Evolutionary conservation across 2,329 filamentous ascomycete species (phyloP).

Genomic region (Diaporthe helianthi): DNA sequence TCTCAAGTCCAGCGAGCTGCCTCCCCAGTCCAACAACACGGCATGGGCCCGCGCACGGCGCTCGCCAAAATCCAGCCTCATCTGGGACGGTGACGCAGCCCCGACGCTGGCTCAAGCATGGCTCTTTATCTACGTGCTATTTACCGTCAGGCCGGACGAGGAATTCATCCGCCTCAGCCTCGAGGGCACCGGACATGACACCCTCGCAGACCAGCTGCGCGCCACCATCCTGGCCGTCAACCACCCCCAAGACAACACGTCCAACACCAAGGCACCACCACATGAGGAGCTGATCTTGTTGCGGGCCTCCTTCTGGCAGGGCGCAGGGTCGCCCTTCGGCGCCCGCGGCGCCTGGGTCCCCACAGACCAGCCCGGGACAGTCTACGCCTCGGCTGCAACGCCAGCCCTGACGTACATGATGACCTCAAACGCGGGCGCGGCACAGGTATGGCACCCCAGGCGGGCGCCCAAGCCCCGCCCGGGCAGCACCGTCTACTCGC

Average conservation of each 20-base stretch:
- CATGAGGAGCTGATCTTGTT: conserved; percentile 50
- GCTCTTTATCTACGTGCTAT: conserved; percentile 60
- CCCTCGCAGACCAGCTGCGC: conserved; percentile 39
- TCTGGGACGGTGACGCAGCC: conserved; percentile 50
- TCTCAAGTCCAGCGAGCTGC: conserved; percentile 43
- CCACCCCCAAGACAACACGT: conserved; percentile 48
- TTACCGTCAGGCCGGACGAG: conserved; percentile 55
- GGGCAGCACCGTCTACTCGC: conserved; percentile 76
- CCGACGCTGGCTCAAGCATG: conserved; percentile 59
- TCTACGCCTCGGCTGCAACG: conserved; percentile 52
- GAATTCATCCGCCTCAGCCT: conserved; percentile 58
- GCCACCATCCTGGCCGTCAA: conserved; percentile 57
- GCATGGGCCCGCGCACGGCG: conserved; percentile 63
- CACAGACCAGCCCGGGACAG: conserved; percentile 47
- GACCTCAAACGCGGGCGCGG: conserved; percentile 44
- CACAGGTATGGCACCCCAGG: conserved; percentile 68
- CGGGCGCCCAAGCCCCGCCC: conserved; percentile 75
- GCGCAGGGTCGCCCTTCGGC: conserved; percentile 71
- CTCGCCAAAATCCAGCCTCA: conserved; percentile 54
- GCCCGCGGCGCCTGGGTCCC: conserved; percentile 68
- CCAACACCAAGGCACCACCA: conserved; percentile 42
- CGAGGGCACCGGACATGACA: conserved; percentile 42
- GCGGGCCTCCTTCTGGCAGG: conserved; percentile 72
- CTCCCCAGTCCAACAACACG: conserved; percentile 59
- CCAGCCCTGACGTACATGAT: conserved; percentile 57